Percentiles rank a stretch among this genome's conserved stretches.
Evolutionary conservation across 805 yeast genomes (phyloP).

Genomic region (Yamadazyma kitorensis): DNA sequence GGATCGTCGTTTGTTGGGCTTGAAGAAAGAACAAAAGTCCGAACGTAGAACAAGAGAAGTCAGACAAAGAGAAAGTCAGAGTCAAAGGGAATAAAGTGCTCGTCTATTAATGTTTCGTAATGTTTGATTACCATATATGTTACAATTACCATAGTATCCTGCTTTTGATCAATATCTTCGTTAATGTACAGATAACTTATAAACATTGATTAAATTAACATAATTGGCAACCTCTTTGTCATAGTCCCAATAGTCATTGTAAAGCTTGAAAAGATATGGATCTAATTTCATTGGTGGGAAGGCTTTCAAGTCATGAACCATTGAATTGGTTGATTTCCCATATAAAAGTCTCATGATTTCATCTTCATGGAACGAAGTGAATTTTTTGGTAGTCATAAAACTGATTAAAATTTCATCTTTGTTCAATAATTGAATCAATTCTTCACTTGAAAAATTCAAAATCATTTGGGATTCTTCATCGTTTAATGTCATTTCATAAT

Average conservation of each 20-base stretch:
- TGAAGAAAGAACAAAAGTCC: too few species aligned
- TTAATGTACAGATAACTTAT: too few species aligned
- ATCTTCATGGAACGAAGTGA: slow-evolving; percentile 29
- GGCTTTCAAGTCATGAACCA: slow-evolving; percentile 18
- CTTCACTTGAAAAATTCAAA: slow-evolving; percentile 13
- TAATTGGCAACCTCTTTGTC: slow-evolving; percentile 26
- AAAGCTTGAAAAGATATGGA: slow-evolving; percentile 23
- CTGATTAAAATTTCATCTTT: slow-evolving; percentile 27
- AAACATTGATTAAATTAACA: slow-evolving; percentile 16
- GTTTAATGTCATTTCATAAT: slow-evolving; percentile 3
- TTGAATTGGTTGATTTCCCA: slow-evolving; percentile 14
- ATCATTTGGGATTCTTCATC: slow-evolving; percentile 9
- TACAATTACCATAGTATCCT: too few species aligned
- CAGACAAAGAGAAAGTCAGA: too few species aligned
- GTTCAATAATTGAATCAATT: slow-evolving; percentile 20
- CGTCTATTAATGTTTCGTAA: too few species aligned
- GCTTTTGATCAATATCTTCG: too few species aligned
- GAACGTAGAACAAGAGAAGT: too few species aligned
- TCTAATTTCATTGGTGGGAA: slow-evolving; percentile 32
- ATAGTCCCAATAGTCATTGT: slow-evolving; percentile 19
- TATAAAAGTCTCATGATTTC: slow-evolving; percentile 22
- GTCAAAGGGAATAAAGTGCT: too few species aligned
- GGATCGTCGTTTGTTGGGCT: too few species aligned
- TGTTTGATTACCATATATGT: too few species aligned
- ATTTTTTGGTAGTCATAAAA: slow-evolving; percentile 17